Evolutionary conservation across 2,329 filamentous ascomycete genomes (phyloP), one percentile per base, ranked within the genome.

Genomic region (Penicillium sp.): DNA sequence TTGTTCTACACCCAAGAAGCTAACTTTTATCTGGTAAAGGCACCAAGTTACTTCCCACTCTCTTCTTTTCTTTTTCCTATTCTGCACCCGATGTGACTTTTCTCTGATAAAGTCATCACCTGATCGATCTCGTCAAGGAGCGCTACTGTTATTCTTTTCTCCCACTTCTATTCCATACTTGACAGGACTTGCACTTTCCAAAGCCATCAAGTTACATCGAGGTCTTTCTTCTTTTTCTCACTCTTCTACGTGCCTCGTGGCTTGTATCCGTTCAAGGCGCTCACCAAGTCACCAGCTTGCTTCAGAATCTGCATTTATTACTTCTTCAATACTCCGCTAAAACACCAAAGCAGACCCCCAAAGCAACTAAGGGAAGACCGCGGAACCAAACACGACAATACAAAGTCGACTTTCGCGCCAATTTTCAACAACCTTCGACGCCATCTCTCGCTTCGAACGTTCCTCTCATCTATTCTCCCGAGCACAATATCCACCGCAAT

Each of bases 401-500:
- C 19, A 8, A 10, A 25, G 1, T 22, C 25, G 1, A 16, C 43
- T 46, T 35, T 22, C 10, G n/a, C 22, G n/a, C 28, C 10, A 40
- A 2, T 8, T 13, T 8, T 28, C 22, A 28, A 13, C 22, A 28
- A 26, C 6, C 35, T 40, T n/a, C 28, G 5, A 42, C 33, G 6
- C 4, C 4, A 6, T 30, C n/a, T 13, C 10, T 28, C 25, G 5
- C 16, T 51, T 40, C 42, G 16, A 8, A n/a, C 28, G 3, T 30
- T 22, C 14, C 6, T 40, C 26, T 33, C 16, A 22, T 59, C 52
- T 16, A 38, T 28, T 19, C 19, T 5, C 22, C 16, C n/a, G 6
- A 11, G 10, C 56, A 37, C 22, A 40, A 25, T 11, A 33, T 48
- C 13, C 11, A 38, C 28, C 57, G 35, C 19, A 28, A 89, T 89